Percentiles rank a stretch among this genome's conserved stretches.
Evolutionary conservation across 768 basidiomycete genomes (phyloP).

Genomic region (Tulasnella sp.): DNA sequence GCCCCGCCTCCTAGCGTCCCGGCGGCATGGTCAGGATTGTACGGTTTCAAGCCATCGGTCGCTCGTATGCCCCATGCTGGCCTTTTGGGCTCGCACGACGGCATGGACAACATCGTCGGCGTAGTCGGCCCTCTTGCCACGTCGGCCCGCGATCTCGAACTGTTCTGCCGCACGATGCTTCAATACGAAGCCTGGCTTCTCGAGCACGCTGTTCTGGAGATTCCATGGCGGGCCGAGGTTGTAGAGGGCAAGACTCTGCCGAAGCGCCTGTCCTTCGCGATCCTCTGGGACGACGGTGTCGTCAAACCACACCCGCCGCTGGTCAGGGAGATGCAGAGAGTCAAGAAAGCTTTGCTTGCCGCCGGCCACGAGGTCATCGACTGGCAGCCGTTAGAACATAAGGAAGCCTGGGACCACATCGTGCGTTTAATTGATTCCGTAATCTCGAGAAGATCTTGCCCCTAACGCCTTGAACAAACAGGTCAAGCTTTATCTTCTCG

Average conservation of each 20-base stretch:
- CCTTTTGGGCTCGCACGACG: slow-evolving; percentile 48
- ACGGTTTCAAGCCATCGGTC: slow-evolving; percentile 49
- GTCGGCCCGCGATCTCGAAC: slow-evolving; percentile 49
- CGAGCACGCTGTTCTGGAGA: slow-evolving; percentile 49
- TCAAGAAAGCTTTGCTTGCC: slow-evolving; percentile 42
- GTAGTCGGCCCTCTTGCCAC: slow-evolving; percentile 50
- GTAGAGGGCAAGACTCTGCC: slow-evolving; percentile 44
- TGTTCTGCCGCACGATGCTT: slow-evolving; percentile 51
- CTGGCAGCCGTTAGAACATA: slow-evolving; percentile 48
- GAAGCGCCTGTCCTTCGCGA: slow-evolving; percentile 45
- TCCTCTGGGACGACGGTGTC: slow-evolving; percentile 52
- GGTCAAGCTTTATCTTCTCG: slow-evolving; percentile 50
- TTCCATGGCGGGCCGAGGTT: slow-evolving; percentile 48
- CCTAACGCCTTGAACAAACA: slow-evolving; percentile 32
- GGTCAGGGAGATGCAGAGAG: slow-evolving; percentile 42
- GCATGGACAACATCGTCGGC: slow-evolving; percentile 53
- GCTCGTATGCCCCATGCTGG: slow-evolving; percentile 53
- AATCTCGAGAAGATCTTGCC: slow-evolving; percentile 11
- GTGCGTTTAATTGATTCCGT: slow-evolving; percentile 38
- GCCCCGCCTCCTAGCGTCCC: slow-evolving; percentile 36
- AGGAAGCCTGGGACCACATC: slow-evolving; percentile 48
- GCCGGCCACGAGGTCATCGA: slow-evolving; percentile 54
- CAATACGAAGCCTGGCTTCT: slow-evolving; percentile 47
- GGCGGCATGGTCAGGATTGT: slow-evolving; percentile 45
- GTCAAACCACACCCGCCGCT: slow-evolving; percentile 53